Evolutionary conservation across 148 eudicot genomes (phyloP).

Genomic region (Dysphania ambrosioides): DNA sequence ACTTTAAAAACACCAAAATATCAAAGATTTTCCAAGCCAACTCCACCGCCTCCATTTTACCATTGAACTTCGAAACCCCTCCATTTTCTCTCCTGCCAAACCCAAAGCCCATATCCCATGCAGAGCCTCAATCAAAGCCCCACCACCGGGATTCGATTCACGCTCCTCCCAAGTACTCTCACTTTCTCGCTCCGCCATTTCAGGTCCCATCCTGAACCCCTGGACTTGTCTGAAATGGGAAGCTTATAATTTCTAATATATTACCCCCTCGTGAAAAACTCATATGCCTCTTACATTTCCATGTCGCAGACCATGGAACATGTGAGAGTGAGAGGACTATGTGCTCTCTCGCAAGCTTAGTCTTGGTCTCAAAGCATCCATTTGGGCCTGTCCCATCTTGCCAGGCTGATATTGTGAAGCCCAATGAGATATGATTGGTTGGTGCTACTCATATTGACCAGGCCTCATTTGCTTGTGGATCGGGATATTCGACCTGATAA

Average conservation of each 20-base stretch:
- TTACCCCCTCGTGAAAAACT: too few species aligned
- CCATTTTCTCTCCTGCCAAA: conserved; percentile 6
- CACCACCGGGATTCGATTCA: conserved; percentile 68
- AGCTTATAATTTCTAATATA: too few species aligned
- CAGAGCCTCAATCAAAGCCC: conserved; percentile 46
- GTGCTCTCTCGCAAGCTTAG: too few species aligned
- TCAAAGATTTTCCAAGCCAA: conserved; percentile 17
- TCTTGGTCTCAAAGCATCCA: conserved; percentile 50
- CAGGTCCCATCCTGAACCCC: conserved; percentile 54
- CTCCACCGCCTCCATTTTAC: conserved; percentile 7
- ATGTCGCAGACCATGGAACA: too few species aligned
- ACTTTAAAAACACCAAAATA: too few species aligned
- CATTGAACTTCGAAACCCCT: neutral
- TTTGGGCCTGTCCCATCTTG: conserved; percentile 86
- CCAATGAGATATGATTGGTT: conserved; percentile 77
- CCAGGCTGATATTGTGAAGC: conserved; percentile 84
- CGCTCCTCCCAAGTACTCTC: conserved; percentile 33
- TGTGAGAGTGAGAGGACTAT: too few species aligned
- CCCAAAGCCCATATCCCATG: neutral
- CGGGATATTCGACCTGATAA: conserved; percentile 84
- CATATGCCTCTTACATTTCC: too few species aligned
- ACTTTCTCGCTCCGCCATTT: conserved; percentile 43
- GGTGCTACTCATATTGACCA: conserved; percentile 67
- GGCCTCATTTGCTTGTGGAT: conserved; percentile 53
- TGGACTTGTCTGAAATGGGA: conserved; percentile 72